Percentiles rank a stretch among this genome's conserved stretches.
Evolutionary conservation across 2,329 filamentous ascomycete genomes (phyloP).

Genomic region (Fusarium abutilonis): DNA sequence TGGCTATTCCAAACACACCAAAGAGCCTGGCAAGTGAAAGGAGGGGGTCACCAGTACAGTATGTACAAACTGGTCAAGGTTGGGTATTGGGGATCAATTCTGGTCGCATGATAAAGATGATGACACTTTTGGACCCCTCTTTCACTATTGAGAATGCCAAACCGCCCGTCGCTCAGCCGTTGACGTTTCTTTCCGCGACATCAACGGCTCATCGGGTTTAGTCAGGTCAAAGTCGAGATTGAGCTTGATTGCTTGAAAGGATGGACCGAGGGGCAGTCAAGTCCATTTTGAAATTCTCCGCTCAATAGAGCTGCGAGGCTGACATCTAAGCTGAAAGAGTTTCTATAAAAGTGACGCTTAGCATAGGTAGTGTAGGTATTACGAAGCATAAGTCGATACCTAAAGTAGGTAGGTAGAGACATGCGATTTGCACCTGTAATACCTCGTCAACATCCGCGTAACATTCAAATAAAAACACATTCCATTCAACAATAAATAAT

Average conservation of each 20-base stretch:
- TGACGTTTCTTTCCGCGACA: conserved; percentile 18
- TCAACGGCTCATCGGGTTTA: conserved; percentile 3
- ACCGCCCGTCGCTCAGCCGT: conserved; percentile 23
- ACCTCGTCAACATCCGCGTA: too few species aligned
- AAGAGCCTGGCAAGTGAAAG: conserved; percentile 10
- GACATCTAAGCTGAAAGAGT: not conserved
- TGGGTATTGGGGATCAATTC: not conserved
- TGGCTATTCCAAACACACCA: conserved; percentile 25
- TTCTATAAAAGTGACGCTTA: not conserved
- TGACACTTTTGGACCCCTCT: conserved; percentile 35
- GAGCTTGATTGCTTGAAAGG: not conserved
- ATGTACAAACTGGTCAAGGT: not conserved
- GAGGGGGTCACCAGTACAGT: conserved; percentile 13
- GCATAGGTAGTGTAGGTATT: not conserved
- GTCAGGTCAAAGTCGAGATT: conserved; percentile 5
- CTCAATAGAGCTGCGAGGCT: not conserved
- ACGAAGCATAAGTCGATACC: too few species aligned
- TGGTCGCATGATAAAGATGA: conserved; percentile 39
- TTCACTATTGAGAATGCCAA: conserved; percentile 14
- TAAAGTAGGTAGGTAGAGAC: too few species aligned
- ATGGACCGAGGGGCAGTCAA: not conserved
- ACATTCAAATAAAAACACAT: conserved; percentile 14
- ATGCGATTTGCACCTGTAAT: too few species aligned
- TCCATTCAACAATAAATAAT: conserved; percentile 2
- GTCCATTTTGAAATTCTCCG: not conserved